A percentile compares a stretch with the other conserved stretches of the same genome.
Conservation (phyloP, 1,139 yeast genomes). For the Cylindricascospora bacillispora region DNA sequence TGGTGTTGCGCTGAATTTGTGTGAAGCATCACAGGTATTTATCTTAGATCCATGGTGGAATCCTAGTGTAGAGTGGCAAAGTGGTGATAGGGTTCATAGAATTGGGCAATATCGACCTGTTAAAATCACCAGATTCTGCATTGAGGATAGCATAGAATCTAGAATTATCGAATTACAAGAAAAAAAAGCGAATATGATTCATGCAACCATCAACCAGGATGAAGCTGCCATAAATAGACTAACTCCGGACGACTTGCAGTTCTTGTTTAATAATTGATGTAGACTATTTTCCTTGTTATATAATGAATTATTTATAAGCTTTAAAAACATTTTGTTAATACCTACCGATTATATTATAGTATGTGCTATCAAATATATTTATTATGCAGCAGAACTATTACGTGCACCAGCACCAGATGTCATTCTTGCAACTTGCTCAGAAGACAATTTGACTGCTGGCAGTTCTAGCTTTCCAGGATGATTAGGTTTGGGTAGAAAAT, state of each 20-base stretch:
- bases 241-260: conserved; percentile 90
- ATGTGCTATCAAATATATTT: conserved; percentile 49
- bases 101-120: conserved; percentile 95
- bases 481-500: conserved; percentile 58
- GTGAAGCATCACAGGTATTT: conserved; percentile 95
- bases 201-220: conserved; percentile 87
- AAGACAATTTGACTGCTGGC: conserved; percentile 45
- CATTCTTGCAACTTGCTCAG: conserved; percentile 52
- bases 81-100: conserved; percentile 95
- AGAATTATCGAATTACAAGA: conserved; percentile 92
- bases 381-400: conserved; percentile 28
- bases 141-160: conserved; percentile 93
- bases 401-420: conserved; percentile 87
- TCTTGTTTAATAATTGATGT: conserved; percentile 61
- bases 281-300: not conserved
- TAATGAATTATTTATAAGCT: not conserved
- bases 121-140: conserved; percentile 81
- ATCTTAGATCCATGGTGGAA: conserved; percentile 99
- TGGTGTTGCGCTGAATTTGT: conserved; percentile 90
- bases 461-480: conserved; percentile 32
- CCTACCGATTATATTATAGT: conserved; percentile 53
- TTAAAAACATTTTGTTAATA: not conserved
- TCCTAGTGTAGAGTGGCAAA: conserved; percentile 96
- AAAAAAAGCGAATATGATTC: conserved; percentile 94
- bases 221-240: conserved; percentile 78